Base-by-base conservation (phyloP, 305 asterid species). In the Ajuga reptans region DNA sequence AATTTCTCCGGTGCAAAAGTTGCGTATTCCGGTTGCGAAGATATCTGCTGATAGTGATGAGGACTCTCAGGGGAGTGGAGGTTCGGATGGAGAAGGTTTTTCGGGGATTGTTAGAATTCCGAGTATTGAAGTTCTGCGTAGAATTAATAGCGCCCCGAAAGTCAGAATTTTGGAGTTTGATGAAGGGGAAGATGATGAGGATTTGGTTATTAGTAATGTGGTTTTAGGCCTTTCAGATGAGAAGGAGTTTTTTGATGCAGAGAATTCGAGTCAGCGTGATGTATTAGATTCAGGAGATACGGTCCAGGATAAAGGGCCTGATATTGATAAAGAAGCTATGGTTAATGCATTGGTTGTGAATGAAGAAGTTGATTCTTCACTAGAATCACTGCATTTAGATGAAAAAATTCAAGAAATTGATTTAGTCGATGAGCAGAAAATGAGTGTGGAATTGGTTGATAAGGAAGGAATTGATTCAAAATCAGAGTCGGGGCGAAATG, bases 41-140 rank as follows among this genome's bases (percentile, higher is more conserved):
- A 63, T 91, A 73, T 82, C 95, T 2, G 74, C 85, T 63, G 92
- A 84, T 66, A 89, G 90, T 71, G 93, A 87, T 43, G 88, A 82
- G 47, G 93, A 86, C 68, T 87, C 85, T 49, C 76, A 53, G 72
- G 75, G 74, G 60, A 84, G 85, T 72, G 83, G 43, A 70, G 80
- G 68, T 63, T 67, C 53, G 17, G 90, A 81, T 68, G 85, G 83
- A 24, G 94, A 72, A 60, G 79, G 72, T 6, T 79, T 75, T 69
- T 73, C 71, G 1, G 87, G 84, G 36, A 47, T 73, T 55, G 83
- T 62, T 60, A 75, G 83, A 63, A 78, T 81, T 55, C 84, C 84
- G 1, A 78, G 83, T 68, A 49, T 71, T 69, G 83, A 60, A 36
- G 59, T 73, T 79, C 51, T 68, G 68, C 82, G 45, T 68, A 84